Conservation (phyloP, 2,329 filamentous ascomycete species). For the Apiospora arundinis region DNA sequence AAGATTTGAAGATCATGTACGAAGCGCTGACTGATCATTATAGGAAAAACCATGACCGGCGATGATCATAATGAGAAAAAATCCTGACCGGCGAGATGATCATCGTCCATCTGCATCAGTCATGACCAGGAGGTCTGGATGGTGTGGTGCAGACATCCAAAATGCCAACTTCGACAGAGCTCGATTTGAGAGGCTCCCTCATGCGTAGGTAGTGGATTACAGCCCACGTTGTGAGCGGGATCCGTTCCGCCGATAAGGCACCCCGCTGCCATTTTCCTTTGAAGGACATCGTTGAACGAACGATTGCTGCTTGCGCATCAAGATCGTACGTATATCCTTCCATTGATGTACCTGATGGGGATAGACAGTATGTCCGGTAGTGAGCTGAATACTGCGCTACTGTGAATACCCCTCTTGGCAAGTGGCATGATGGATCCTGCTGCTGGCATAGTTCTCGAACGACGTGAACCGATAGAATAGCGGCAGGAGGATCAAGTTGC, state of each 20-base stretch:
- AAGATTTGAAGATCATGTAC: not conserved
- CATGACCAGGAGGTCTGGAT: not conserved
- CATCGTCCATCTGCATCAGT: no score
- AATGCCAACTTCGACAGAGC: not conserved
- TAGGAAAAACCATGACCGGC: not conserved
- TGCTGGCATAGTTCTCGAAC: not conserved
- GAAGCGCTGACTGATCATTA: not conserved
- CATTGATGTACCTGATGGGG: not conserved
- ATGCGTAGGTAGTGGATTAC: no score
- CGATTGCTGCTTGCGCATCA: not conserved
- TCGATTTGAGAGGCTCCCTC: not conserved
- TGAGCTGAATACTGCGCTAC: not conserved
- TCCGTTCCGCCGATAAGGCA: not conserved
- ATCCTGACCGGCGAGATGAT: not conserved
- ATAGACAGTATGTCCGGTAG: not conserved
- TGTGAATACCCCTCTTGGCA: not conserved
- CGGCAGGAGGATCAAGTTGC: not conserved
- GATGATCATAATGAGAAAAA: not conserved
- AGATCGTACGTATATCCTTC: not conserved
- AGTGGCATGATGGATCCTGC: not conserved
- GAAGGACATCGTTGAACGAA: not conserved
- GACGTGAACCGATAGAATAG: constrained; percentile 1
- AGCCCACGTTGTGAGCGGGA: not conserved
- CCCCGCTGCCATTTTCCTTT: not conserved
- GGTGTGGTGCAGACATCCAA: not conserved